Evolutionary conservation across 176 grass and related monocot genomes (phyloP).

Genomic region (Lolium multiflorum): DNA sequence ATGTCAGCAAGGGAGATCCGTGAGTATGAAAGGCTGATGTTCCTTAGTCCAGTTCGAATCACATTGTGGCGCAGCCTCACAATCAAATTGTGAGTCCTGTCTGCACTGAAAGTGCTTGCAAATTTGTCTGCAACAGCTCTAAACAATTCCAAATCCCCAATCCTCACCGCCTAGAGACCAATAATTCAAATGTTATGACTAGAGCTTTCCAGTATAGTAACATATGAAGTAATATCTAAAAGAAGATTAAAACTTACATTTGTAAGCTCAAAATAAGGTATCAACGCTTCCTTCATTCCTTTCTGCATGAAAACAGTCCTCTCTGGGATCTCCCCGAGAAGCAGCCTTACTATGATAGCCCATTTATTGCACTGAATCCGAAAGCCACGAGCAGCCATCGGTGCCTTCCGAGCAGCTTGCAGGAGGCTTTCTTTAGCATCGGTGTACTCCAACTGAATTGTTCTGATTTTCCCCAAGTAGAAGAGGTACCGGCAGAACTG

Average conservation of each 20-base stretch:
- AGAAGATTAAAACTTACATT: constrained; percentile 52
- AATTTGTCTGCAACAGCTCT: constrained; percentile 76
- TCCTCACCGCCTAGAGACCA: constrained; percentile 69
- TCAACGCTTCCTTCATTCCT: constrained; percentile 80
- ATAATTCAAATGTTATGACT: constrained; percentile 23
- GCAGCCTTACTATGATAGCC: constrained; percentile 74
- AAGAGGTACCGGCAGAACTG: constrained; percentile 93
- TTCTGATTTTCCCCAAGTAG: constrained; percentile 89
- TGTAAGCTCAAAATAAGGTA: constrained; percentile 88
- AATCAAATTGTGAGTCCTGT: constrained; percentile 78
- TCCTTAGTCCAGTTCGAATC: constrained; percentile 82
- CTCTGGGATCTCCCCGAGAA: constrained; percentile 84
- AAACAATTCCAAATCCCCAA: constrained; percentile 84
- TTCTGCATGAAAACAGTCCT: constrained; percentile 93
- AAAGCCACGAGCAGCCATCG: constrained; percentile 68
- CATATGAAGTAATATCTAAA: not conserved
- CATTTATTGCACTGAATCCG: constrained; percentile 85
- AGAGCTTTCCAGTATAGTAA: constrained; percentile 4
- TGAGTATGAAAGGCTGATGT: constrained; percentile 85
- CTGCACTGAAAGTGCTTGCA: constrained; percentile 65
- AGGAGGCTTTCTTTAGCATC: constrained; percentile 93
- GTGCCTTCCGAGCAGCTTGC: constrained; percentile 88
- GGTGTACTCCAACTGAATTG: constrained; percentile 90
- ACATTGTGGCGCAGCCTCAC: constrained; percentile 86
- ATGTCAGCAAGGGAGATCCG: constrained; percentile 84